phyloP scores from a whole-genome alignment of 495 filamentous ascomycete species.

The Penicillium macrosclerotiorum region DNA sequence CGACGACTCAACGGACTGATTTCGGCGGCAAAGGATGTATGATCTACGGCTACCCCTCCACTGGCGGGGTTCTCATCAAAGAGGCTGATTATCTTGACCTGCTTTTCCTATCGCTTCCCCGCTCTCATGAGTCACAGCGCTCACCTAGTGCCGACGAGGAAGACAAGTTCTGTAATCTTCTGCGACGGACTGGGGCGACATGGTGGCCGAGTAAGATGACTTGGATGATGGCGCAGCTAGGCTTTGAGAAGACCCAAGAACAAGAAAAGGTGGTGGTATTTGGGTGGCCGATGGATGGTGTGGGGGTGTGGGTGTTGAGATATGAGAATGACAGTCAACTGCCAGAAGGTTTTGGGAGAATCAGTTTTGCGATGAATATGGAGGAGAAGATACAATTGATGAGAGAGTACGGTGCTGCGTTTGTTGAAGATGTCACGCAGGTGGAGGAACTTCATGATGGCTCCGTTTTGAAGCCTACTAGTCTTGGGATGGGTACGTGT shows the following conservation, averaged over 20 bases:
- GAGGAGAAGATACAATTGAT: too few species aligned
- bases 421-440: too few species aligned
- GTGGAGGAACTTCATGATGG: too few species aligned
- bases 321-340: conserved; percentile 5
- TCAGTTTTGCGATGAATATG: conserved; percentile 10
- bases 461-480: too few species aligned
- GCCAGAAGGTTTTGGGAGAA: conserved; percentile 15
- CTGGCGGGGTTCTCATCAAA: conserved; percentile 7
- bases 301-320: conserved; percentile 6
- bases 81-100: conserved; percentile 1
- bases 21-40: conserved; percentile 8
- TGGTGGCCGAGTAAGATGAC: conserved; percentile 2
- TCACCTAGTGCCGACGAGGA: conserved; percentile 1
- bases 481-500: too few species aligned
- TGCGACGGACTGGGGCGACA: conserved; percentile 1
- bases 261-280: conserved; percentile 1
- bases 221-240: not conserved
- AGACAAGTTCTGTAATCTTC: conserved; percentile 5
- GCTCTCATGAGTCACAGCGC: not conserved
- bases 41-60: conserved; percentile 16
- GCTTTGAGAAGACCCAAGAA: not conserved
- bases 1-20: conserved; percentile 1
- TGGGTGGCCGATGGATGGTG: conserved; percentile 5
- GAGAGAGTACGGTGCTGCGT: too few species aligned
- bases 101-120: conserved; percentile 2